Evolutionary conservation across 2,329 filamentous ascomycete species (phyloP), one percentile per base, ranked within the genome.

Genomic region (Aureobasidium sp.): DNA sequence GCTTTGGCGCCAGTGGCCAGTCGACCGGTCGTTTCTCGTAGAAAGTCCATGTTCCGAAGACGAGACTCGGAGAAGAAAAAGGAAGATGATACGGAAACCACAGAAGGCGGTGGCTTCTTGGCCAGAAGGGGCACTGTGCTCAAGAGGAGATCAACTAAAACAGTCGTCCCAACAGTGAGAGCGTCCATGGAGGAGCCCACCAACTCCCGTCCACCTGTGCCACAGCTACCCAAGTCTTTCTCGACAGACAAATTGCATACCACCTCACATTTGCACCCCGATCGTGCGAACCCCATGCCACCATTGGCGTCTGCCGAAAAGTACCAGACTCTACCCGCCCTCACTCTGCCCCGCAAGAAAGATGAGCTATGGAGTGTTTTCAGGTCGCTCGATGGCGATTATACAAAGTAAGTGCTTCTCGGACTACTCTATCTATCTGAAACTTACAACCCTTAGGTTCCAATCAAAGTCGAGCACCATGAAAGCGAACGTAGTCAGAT

Each of bases 401-500:
- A 81, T 67, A 81, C 85, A 67, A 89, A 88, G 80, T 85, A 74
- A 64, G 78, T 70, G 21, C 30, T 54, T 39, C 47, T 41, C 29
- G 51, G 45, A 51, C 47, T 25, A n/a, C 13, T 59, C 30, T 55
- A 16, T 27, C 61, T 68, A 37, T 6, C 13, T 57, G 21, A 39
- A 45, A 50, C 51, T 45, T 8, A 63, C 21, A 11, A n/a, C 10
- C 8, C 32, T 1, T 32, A 83, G 81, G 65, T 95, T 96, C 68
- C 82, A 86, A 64, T 79, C 84, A 62, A 95, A 91, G 73, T 85
- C 86, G 37, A 88, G 81, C 67, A 79, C 86, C 0, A 78, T 91
- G 66, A 91, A 91, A 70, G 88, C 90, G 65, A 86, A 85, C 65
- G 82, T 92, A 49, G 82, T 96, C 61, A 86, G 91, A 39, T 81